Conservation (phyloP, 176 grass and related monocot species). For the Rhynchospora tenuis region DNA sequence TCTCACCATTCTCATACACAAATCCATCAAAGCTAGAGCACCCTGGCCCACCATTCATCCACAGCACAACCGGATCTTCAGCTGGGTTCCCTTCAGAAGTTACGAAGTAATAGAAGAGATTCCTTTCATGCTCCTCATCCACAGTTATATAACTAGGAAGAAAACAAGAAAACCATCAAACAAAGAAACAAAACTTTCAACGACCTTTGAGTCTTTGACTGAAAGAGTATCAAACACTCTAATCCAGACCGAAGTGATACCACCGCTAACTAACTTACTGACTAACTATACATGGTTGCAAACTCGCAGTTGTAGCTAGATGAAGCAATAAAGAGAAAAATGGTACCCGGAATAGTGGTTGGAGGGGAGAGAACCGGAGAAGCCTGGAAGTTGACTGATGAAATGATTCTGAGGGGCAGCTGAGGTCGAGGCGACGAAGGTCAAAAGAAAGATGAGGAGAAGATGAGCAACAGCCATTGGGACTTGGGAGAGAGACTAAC, state of each 20-base stretch:
- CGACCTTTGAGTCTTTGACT: conserved; percentile 11
- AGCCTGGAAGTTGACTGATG: conserved; percentile 41
- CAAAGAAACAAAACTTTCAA: neutral
- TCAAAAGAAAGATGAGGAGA: neutral
- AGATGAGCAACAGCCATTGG: neutral
- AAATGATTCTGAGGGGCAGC: conserved; percentile 42
- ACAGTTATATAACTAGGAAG: conserved; percentile 31
- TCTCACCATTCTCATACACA: conserved; percentile 61
- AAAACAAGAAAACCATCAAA: neutral
- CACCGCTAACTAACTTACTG: no score
- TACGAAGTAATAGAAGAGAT: conserved; percentile 82
- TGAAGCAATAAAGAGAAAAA: neutral
- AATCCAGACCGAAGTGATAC: neutral
- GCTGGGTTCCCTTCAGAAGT: conserved; percentile 53
- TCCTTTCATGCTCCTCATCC: conserved; percentile 44
- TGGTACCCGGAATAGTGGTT: conserved; percentile 55
- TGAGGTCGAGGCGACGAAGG: neutral
- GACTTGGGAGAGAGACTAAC: neutral
- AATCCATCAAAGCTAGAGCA: conserved; percentile 92
- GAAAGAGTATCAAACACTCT: neutral
- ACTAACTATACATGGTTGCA: neutral
- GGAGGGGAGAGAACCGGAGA: conserved; percentile 47
- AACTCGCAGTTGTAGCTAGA: neutral
- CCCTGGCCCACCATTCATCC: conserved; percentile 85
- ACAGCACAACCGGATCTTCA: conserved; percentile 71